A percentile compares a stretch with the other conserved stretches of the same genome.
Evolutionary conservation across 2,329 filamentous ascomycete genomes (phyloP).

Genomic region (Talaromyces funiculosus): DNA sequence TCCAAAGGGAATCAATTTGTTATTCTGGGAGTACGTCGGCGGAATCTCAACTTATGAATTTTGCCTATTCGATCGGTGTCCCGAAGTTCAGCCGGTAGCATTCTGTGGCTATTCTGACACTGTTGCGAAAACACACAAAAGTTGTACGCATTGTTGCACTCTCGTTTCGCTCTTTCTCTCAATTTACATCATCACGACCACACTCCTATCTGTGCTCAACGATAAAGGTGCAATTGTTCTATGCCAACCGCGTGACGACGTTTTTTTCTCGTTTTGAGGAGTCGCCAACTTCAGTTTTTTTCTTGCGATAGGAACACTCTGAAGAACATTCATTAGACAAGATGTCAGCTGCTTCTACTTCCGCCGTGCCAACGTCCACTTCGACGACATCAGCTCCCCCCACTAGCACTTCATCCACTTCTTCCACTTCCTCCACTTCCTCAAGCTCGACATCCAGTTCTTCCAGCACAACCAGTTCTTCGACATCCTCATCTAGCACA

Average conservation of each 20-base stretch:
- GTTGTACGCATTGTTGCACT: neutral
- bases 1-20: neutral
- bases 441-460: constrained; percentile 5
- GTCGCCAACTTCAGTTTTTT: neutral
- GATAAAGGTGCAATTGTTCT: neutral
- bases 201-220: neutral
- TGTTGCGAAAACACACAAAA: neutral
- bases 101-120: neutral
- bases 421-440: constrained; percentile 10
- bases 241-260: neutral
- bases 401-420: constrained; percentile 8
- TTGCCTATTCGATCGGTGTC: neutral
- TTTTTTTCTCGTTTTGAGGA: neutral
- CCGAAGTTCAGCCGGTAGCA: constrained; percentile 2
- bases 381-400: constrained; percentile 1
- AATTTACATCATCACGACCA: neutral
- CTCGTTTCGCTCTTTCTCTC: neutral
- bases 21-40: neutral
- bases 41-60: neutral
- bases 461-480: constrained; percentile 13
- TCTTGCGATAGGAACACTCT: neutral
- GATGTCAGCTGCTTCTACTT: constrained; percentile 8
- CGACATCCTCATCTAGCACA: constrained; percentile 14
- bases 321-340: neutral
- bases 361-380: constrained; percentile 4